Percentiles rank a stretch among this genome's conserved stretches.
These are phyloP conservation scores for Colletotrichum destructivum DNA, from an alignment of 2,329 filamentous ascomycete species.

Conservation along the genomic window DNA sequence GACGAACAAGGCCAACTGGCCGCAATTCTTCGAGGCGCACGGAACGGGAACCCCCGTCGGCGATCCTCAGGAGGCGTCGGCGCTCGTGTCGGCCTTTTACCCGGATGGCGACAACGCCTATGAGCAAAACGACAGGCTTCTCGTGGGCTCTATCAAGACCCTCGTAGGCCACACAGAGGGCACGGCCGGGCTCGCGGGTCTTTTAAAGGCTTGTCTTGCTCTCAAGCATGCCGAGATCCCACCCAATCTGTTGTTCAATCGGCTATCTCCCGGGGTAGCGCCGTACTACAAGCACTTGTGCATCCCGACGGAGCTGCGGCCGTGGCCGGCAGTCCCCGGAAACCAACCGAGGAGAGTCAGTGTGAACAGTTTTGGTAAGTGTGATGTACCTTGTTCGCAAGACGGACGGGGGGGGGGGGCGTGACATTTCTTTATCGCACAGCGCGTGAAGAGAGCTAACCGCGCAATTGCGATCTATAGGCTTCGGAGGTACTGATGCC, in stretches of 20 bases:
- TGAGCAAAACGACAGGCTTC: background rate
- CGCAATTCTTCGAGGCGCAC: conserved; percentile 50
- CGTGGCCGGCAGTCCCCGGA: background rate
- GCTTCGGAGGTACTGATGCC: no score
- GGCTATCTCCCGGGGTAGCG: conserved; percentile 47
- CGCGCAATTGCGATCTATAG: no score
- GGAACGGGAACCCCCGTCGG: conserved; percentile 57
- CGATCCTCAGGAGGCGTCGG: conserved; percentile 54
- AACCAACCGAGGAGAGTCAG: conserved; percentile 1
- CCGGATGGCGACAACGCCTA: no score
- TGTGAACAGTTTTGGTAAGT: background rate
- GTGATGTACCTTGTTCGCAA: no score
- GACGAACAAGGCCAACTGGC: conserved; percentile 13
- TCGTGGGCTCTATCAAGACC: conserved; percentile 29
- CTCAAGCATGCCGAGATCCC: conserved; percentile 46
- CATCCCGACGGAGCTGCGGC: background rate
- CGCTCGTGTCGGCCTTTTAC: conserved; percentile 45
- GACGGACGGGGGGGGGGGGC: no score
- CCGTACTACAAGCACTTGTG: conserved; percentile 40
- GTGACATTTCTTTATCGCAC: no score
- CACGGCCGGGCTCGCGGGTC: conserved; percentile 47
- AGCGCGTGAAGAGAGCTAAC: no score
- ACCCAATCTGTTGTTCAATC: conserved; percentile 51
- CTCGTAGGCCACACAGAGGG: conserved; percentile 49
- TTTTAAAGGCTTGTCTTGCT: conserved; percentile 46